These are phyloP conservation scores for Xerocomellus amylosporus DNA, from an alignment of 768 basidiomycete genomes.

Conservation along the genomic window DNA sequence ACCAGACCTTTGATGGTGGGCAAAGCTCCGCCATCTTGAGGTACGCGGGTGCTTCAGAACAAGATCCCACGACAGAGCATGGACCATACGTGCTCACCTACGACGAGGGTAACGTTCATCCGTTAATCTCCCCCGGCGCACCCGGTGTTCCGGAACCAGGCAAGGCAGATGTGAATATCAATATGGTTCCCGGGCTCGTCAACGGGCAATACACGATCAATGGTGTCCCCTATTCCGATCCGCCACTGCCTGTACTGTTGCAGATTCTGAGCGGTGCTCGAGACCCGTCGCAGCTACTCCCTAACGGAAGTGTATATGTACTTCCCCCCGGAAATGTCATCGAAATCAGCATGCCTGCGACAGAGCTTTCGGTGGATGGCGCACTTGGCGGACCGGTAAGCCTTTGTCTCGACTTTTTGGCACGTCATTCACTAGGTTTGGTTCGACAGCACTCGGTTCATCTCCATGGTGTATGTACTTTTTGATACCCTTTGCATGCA, in stretches of 20 bases:
- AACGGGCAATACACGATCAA: constrained; percentile 23
- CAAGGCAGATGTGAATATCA: constrained; percentile 39
- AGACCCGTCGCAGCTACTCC: constrained; percentile 37
- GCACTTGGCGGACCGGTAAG: constrained; percentile 16
- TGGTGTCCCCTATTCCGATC: constrained; percentile 29
- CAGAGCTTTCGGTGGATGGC: constrained; percentile 4
- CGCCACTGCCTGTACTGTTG: constrained; percentile 41
- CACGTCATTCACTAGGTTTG: neutral
- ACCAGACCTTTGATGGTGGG: constrained; percentile 28
- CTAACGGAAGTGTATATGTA: constrained; percentile 40
- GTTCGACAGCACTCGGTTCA: constrained; percentile 37
- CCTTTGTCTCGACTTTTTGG: neutral
- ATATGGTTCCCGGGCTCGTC: constrained; percentile 29
- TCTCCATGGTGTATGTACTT: constrained; percentile 41
- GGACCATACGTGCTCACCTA: constrained; percentile 27
- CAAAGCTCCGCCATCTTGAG: constrained; percentile 42
- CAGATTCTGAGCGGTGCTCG: constrained; percentile 40
- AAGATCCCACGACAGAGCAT: constrained; percentile 32
- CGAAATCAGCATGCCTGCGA: constrained; percentile 40
- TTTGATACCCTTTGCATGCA: neutral
- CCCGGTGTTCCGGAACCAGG: constrained; percentile 37
- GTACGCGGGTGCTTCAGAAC: constrained; percentile 36
- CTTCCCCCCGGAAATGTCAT: constrained; percentile 43
- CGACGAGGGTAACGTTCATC: constrained; percentile 35
- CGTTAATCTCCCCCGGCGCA: constrained; percentile 26